Conservation (phyloP, 176 grass and related monocot genomes). For the Pontederia crassipes region DNA sequence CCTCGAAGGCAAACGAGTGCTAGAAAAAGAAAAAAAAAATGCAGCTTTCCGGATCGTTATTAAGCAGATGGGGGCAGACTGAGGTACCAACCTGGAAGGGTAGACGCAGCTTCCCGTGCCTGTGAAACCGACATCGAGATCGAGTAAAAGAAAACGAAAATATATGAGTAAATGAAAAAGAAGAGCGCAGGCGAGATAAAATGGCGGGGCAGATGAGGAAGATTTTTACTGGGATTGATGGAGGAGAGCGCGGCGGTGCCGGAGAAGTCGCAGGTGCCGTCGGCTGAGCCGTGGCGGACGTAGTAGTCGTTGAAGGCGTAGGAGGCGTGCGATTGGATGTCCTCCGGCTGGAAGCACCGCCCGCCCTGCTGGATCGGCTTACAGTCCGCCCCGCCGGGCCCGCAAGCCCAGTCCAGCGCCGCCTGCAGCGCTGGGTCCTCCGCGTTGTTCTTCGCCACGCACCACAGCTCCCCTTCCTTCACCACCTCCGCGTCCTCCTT, state of each 20-base stretch:
- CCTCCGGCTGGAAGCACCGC: constrained; percentile 42
- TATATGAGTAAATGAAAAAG: not conserved
- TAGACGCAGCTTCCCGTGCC: constrained; percentile 43
- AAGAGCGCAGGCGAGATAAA: not conserved
- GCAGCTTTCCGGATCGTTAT: constrained; percentile 1
- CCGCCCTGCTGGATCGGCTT: constrained; percentile 51
- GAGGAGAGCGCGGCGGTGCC: constrained; percentile 59
- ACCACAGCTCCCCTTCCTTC: constrained; percentile 39
- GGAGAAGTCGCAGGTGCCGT: constrained; percentile 51
- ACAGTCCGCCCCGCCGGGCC: constrained; percentile 51
- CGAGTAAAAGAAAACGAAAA: not conserved
- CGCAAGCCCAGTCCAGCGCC: constrained; percentile 60
- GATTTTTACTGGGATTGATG: constrained; percentile 42
- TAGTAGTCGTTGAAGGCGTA: constrained; percentile 77
- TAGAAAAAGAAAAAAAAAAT: not conserved
- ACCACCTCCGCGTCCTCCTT: not conserved
- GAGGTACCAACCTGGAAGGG: constrained; percentile 47
- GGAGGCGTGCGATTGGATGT: constrained; percentile 51
- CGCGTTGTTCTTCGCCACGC: constrained; percentile 75
- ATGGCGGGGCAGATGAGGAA: not conserved
- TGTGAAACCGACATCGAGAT: constrained; percentile 13
- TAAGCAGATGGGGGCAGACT: not conserved
- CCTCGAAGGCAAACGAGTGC: not conserved
- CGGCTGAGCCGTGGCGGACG: constrained; percentile 36
- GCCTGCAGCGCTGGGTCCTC: constrained; percentile 51